Base-by-base conservation (phyloP, 2,329 filamentous ascomycete species). In the Pseudohalonectria lignicola region DNA sequence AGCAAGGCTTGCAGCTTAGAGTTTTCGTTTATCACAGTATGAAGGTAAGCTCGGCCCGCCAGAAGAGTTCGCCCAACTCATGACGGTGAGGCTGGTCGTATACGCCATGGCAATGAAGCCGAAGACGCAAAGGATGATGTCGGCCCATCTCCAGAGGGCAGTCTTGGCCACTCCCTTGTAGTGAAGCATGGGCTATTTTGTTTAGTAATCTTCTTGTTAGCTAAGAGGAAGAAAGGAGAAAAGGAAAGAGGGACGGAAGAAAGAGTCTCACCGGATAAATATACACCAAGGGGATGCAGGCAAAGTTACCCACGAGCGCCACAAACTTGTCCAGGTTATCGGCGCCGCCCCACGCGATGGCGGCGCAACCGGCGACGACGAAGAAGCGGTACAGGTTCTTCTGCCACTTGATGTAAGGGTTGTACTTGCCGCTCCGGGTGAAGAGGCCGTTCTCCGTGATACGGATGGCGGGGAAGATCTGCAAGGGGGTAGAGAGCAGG, bases 361-460 rank as follows among this genome's bases (percentile, higher is more conserved):
- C 62, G 1, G 88, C 84, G 53, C 92, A 96, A 18, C 92, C 61
- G 52, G 85, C 75, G 36, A 96, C 92, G 45, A 95, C 77, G 54
- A 90, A 80, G 69, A 96, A 98, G 39, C 92, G 82, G 67, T 94
- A 98, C 25, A 82, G 67, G 50, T 98, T 98, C 77, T 98, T 98
- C 71, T 96, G 85, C 92, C 92, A 98, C 67, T 98, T 98, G 68
- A 98, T 94, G 55, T 86, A 92, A 1, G 87, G 88, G 55, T 96
- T 95, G 64, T 95, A 94, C 62, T 98, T 98, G 49, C 92, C 88
- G 45, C 87, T 94, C 54, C 83, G 74, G 18, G 85, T 94, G 60
- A 96, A 98, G 6, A 96, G 70, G 47, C 87, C 86, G 50, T 94
- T 94, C 61, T 94, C 88, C 25, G 86, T 86, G 53, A 98, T 98